phyloP scores from a whole-genome alignment of 2,329 filamentous ascomycete species.

The Tolypocladium amazonense region DNA sequence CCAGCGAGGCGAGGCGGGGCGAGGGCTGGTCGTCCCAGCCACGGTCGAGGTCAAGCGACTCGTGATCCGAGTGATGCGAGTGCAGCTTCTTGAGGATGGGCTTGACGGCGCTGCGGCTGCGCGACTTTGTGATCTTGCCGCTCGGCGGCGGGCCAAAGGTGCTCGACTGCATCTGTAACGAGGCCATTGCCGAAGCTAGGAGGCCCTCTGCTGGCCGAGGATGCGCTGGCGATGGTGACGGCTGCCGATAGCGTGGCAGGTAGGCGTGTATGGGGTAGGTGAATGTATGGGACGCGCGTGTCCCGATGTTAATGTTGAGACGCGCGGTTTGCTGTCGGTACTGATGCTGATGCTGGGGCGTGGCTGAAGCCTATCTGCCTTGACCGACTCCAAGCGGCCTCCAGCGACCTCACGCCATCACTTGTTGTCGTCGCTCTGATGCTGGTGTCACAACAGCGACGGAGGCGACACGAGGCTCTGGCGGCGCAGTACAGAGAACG shows the following conservation, averaged over 20 bases:
- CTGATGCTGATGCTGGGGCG: neutral
- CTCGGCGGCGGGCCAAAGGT: conserved; percentile 5
- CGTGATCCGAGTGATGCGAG: conserved; percentile 43
- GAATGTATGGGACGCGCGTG: neutral
- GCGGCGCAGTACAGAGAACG: neutral
- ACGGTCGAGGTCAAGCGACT: conserved; percentile 51
- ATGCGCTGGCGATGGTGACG: neutral
- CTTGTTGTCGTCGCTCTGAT: neutral
- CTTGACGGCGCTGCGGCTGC: conserved; percentile 40
- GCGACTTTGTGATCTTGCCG: conserved; percentile 30
- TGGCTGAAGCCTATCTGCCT: neutral
- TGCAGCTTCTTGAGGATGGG: conserved; percentile 51
- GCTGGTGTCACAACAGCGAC: neutral
- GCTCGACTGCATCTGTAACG: conserved; percentile 16
- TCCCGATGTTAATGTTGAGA: neutral
- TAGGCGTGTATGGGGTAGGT: neutral
- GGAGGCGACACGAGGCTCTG: neutral
- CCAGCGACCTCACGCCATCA: neutral
- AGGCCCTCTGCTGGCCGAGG: neutral
- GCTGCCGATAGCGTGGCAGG: neutral
- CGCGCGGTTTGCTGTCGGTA: neutral
- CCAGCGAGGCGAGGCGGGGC: conserved; percentile 3
- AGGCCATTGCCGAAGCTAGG: conserved; percentile 10
- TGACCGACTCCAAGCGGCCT: neutral
- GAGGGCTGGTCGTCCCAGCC: conserved; percentile 43